phyloP scores from a whole-genome alignment of 2,329 filamentous ascomycete genomes.

The Ceratocystis colombiana region DNA sequence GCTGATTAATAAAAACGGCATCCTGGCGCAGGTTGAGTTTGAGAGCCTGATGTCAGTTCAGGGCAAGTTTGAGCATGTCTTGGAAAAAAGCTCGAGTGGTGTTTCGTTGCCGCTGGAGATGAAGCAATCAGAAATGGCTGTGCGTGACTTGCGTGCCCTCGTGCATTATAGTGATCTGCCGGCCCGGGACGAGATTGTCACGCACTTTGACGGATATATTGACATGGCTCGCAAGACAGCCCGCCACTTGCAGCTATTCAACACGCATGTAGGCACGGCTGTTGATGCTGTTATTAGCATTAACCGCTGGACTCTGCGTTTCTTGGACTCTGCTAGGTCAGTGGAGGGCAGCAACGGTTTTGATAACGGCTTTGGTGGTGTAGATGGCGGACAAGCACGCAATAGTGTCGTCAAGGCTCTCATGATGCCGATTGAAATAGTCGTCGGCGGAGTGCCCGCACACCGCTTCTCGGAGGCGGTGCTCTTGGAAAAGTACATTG shows the following conservation, averaged over 20 bases:
- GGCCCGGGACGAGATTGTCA: slow-evolving; percentile 57
- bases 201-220: slow-evolving; percentile 68
- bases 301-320: slow-evolving; percentile 63
- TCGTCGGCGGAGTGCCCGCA: slow-evolving; percentile 16
- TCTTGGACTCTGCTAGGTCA: slow-evolving; percentile 49
- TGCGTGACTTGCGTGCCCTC: slow-evolving; percentile 63
- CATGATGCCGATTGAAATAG: slow-evolving; percentile 22
- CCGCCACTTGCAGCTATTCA: slow-evolving; percentile 61
- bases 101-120: slow-evolving; percentile 65
- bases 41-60: slow-evolving; percentile 66
- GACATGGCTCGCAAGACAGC: slow-evolving; percentile 55
- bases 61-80: slow-evolving; percentile 63
- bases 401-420: slow-evolving; percentile 17
- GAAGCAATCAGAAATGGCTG: slow-evolving; percentile 63
- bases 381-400: slow-evolving; percentile 32
- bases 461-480: slow-evolving; percentile 44
- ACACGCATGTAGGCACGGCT: slow-evolving; percentile 61
- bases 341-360: slow-evolving; percentile 28
- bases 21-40: slow-evolving; percentile 47
- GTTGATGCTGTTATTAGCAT: slow-evolving; percentile 66
- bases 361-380: slow-evolving; percentile 25
- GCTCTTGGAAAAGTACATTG: slow-evolving; percentile 63
- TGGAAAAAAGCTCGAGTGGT: slow-evolving; percentile 56
- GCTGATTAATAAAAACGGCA: slow-evolving; percentile 28
- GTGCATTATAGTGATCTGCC: slow-evolving; percentile 61